Conservation (phyloP, 805 yeast genomes). For the Hanseniaspora lachancei region DNA sequence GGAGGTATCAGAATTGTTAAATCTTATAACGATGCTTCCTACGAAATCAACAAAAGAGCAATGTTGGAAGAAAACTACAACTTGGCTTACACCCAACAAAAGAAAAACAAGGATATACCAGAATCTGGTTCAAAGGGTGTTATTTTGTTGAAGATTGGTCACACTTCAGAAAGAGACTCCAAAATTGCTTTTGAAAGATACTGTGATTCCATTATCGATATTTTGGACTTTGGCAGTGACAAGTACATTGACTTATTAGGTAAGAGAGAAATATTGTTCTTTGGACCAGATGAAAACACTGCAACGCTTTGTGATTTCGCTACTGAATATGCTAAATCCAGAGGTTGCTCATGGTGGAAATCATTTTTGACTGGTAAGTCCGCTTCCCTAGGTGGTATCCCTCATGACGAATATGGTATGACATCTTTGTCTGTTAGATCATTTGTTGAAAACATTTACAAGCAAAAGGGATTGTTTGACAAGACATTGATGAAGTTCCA, state of each 20-base stretch:
- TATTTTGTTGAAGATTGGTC: conserved; percentile 64
- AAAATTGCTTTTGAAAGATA: conserved; percentile 82
- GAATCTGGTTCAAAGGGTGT: conserved; percentile 99
- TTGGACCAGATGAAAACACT: conserved; percentile 99
- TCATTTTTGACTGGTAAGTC: conserved; percentile 95
- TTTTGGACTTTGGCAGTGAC: conserved; percentile 62
- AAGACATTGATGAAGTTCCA: conserved; percentile 63
- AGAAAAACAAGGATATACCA: conserved; percentile 94
- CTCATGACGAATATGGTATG: conserved; percentile 97
- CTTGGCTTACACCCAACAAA: conserved; percentile 89
- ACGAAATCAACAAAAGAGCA: conserved; percentile 69
- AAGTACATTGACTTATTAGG: conserved; percentile 72
- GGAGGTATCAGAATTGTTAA: conserved; percentile 96
- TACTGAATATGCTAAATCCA: conserved; percentile 73
- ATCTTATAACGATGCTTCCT: conserved; percentile 74
- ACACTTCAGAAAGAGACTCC: conserved; percentile 60
- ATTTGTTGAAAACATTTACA: conserved; percentile 75
- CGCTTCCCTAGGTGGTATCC: conserved; percentile 88
- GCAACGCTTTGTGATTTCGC: conserved; percentile 97
- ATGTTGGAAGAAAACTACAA: conserved; percentile 94
- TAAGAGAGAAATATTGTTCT: conserved; percentile 77
- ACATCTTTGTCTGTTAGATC: conserved; percentile 89
- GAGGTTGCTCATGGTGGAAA: conserved; percentile 98
- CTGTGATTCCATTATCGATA: conserved; percentile 79
- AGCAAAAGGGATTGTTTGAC: conserved; percentile 52